A percentile compares a stretch with the other conserved stretches of the same genome.
Evolutionary conservation across 2,329 filamentous ascomycete species (phyloP).

Genomic region (Pseudopithomyces chartarum): DNA sequence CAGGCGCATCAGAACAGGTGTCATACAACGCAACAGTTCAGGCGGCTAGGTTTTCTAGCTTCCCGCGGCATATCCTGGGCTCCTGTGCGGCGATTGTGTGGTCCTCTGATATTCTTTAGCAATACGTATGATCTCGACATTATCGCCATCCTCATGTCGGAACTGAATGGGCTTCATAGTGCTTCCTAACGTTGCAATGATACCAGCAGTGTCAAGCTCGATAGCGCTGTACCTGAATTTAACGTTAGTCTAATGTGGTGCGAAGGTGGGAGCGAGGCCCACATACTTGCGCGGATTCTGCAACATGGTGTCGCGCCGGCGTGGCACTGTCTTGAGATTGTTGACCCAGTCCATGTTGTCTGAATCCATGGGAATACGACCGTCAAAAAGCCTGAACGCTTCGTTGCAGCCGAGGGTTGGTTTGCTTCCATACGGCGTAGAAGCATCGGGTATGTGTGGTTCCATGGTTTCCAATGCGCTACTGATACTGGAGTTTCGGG

Average conservation of each 20-base stretch:
- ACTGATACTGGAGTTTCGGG: constrained; percentile 27
- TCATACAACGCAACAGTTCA: background rate
- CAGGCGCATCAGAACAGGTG: background rate
- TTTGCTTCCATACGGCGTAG: constrained; percentile 18
- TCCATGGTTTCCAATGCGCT: constrained; percentile 31
- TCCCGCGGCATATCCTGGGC: background rate
- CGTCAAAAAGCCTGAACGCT: constrained; percentile 41
- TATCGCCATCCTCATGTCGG: constrained; percentile 37
- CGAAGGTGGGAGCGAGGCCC: background rate
- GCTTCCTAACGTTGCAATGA: constrained; percentile 43
- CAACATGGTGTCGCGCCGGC: constrained; percentile 29
- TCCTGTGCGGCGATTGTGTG: constrained; percentile 19
- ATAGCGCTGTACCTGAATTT: constrained; percentile 36
- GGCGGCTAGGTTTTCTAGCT: background rate
- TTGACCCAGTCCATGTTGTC: constrained; percentile 38
- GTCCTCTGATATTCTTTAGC: constrained; percentile 32
- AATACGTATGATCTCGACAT: constrained; percentile 32
- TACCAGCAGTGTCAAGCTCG: constrained; percentile 43
- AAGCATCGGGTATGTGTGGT: constrained; percentile 25
- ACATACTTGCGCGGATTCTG: constrained; percentile 27
- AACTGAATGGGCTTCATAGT: constrained; percentile 31
- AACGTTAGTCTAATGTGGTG: background rate
- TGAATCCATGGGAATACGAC: constrained; percentile 36
- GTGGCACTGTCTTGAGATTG: constrained; percentile 33
- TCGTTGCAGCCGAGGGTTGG: constrained; percentile 41